These are phyloP conservation scores for Umbelopsis sp. DNA, from an alignment of 371 early-diverging fungal species.

Conservation along the genomic window DNA sequence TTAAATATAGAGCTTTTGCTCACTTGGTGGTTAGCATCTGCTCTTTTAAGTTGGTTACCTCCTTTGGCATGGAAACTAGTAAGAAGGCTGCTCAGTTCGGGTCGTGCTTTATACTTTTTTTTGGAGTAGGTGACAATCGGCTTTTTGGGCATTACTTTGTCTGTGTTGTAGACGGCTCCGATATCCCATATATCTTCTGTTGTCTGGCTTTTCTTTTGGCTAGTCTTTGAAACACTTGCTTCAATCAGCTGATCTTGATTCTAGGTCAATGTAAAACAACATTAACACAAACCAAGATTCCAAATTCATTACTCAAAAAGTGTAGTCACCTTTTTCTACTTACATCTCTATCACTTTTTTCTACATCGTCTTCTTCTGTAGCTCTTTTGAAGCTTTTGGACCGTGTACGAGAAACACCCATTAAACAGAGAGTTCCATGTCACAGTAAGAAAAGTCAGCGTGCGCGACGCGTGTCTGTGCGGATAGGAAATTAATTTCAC, in stretches of 20 bases:
- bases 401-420: slow-evolving; percentile 15
- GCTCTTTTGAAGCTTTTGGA: slow-evolving; percentile 15
- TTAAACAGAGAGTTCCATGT: slow-evolving; percentile 8
- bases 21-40: not conserved
- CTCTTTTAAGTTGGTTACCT: not conserved
- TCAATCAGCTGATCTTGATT: not conserved
- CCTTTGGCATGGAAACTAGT: slow-evolving; percentile 1
- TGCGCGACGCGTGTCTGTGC: slow-evolving; percentile 18
- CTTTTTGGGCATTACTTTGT: slow-evolving; percentile 1
- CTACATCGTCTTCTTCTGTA: not conserved
- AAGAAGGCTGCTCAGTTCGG: slow-evolving; percentile 1
- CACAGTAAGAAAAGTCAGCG: not conserved
- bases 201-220: not conserved
- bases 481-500: slow-evolving; percentile 5
- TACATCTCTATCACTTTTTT: not conserved
- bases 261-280: not conserved
- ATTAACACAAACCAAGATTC: not conserved
- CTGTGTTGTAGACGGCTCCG: not conserved
- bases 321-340: not conserved
- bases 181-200: slow-evolving; percentile 6
- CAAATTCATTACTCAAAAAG: no score
- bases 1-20: not conserved
- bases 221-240: not conserved
- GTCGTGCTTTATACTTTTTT: slow-evolving; percentile 2
- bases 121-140: slow-evolving; percentile 13